Percentiles rank a stretch among this genome's conserved stretches.
phyloP scores from a whole-genome alignment of 2,329 filamentous ascomycete genomes.

The Rhinocladiella mackenziei region DNA sequence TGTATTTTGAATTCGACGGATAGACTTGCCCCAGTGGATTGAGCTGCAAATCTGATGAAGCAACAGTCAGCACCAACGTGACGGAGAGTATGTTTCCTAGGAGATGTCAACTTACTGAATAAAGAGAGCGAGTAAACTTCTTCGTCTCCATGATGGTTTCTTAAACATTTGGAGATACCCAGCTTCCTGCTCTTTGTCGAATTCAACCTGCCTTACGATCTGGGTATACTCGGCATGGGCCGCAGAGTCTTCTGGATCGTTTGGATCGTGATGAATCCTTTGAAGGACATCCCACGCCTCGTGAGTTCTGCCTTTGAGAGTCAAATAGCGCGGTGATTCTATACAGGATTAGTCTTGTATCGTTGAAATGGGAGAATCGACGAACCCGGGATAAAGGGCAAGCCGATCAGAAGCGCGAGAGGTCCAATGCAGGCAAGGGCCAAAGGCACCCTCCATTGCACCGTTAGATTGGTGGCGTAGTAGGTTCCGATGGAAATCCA shows the following conservation, averaged over 20 bases:
- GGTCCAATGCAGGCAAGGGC: conserved; percentile 1
- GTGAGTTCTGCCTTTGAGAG: background rate
- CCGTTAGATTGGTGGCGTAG: conserved; percentile 4
- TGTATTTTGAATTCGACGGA: background rate
- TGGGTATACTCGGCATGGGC: conserved; percentile 4
- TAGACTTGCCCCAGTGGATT: conserved; percentile 31
- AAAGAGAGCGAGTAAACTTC: conserved; percentile 8
- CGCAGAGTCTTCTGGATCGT: background rate
- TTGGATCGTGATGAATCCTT: conserved; percentile 1
- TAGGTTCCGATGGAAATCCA: conserved; percentile 15
- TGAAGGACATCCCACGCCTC: background rate
- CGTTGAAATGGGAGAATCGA: background rate
- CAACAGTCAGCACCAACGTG: no score
- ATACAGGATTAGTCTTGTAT: no score
- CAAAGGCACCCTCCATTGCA: conserved; percentile 12
- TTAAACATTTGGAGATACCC: conserved; percentile 13
- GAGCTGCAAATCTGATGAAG: conserved; percentile 12
- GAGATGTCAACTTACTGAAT: conserved; percentile 3
- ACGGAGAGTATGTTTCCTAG: conserved; percentile 25
- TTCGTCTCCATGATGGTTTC: conserved; percentile 9
- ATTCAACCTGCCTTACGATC: conserved; percentile 4
- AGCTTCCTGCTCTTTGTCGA: conserved; percentile 1
- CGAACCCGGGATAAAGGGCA: background rate
- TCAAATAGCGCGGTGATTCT: conserved; percentile 1
- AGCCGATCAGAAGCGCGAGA: conserved; percentile 1